A percentile compares a stretch with the other conserved stretches of the same genome.
phyloP scores from a whole-genome alignment of 2,329 filamentous ascomycete species.

The Ophiocordyceps camponoti-floridani region DNA sequence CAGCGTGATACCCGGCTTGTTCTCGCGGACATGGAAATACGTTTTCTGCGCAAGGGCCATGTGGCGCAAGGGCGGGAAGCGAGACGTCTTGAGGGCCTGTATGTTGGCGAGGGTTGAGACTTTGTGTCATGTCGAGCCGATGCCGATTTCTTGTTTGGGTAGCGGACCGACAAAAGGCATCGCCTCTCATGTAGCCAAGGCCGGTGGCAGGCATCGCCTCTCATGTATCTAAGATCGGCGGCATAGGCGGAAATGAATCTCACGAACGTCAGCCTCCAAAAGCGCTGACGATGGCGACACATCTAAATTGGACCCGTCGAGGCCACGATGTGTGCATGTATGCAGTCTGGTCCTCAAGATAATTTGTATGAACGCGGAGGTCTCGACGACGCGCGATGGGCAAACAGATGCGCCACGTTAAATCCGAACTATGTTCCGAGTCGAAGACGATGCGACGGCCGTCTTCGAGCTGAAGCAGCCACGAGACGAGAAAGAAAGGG shows the following conservation, averaged over 20 bases:
- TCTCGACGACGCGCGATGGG: too few relatives aligned
- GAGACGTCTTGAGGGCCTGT: constrained; percentile 3
- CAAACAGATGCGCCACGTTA: too few relatives aligned
- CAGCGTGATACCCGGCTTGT: constrained; percentile 16
- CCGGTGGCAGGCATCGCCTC: neutral
- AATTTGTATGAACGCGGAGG: too few relatives aligned
- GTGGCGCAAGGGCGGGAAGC: constrained; percentile 4
- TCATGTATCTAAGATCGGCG: neutral
- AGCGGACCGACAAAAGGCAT: neutral
- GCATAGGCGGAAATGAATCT: neutral
- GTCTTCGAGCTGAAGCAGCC: neutral
- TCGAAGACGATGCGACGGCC: too few relatives aligned
- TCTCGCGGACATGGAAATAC: constrained; percentile 9
- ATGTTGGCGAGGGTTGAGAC: neutral
- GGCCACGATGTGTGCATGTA: too few relatives aligned
- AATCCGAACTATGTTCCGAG: too few relatives aligned
- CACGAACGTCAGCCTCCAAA: neutral
- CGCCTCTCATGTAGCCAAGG: neutral
- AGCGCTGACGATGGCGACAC: neutral
- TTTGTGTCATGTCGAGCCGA: neutral
- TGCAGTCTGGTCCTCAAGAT: too few relatives aligned
- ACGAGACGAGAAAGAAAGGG: neutral
- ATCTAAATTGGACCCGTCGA: neutral
- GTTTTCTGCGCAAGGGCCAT: constrained; percentile 4
- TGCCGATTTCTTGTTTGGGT: neutral